Evolutionary conservation across 495 filamentous ascomycete species (phyloP), one percentile per base, ranked within the genome.

Genomic region (Saxophila tyrrhenica): DNA sequence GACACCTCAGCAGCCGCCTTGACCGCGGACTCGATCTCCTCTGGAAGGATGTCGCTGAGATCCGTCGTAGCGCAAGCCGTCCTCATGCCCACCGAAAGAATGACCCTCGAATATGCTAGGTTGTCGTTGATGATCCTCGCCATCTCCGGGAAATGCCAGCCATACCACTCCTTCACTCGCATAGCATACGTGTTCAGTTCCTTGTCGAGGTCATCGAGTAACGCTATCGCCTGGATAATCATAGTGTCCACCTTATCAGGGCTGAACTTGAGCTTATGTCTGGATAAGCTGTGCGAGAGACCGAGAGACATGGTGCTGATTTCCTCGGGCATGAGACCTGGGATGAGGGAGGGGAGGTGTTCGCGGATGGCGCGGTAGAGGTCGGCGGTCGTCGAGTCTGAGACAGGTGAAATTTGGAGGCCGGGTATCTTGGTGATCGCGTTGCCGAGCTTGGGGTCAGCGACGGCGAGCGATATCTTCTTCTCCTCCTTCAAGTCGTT

Each of bases 121-220:
- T 99, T 99, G 78, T 99, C 92, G 68, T 95, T 94, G 59, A 99
- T 78, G 65, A 97, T 96, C 68, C 86, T 86, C 56, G 85, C 89
- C 78, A 99, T 78, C 72, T 99, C 92, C 21, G 92, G 92, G 75
- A 97, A 99, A 72, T 97, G 94, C 92, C 92, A 99, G 54, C 92
- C 92, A 64, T 99, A 99, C 92, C 92, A 99, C 71, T 99, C 92
- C 81, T 95, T 96, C 49, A 96, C 89, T 65, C 92, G 77, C 92
- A 99, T 99, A 61, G 92, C 94, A 64, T 95, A 96, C 59, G 83
- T 91, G 72, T 99, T 99, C 48, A 99, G 74, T 69, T 99, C 94
- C 76, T 99, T 99, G 75, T 99, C 92, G 39, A 97, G 73, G 60
- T 97, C 92, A 68, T 99, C 92, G 21, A 99, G 76, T 45, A 95